phyloP scores from a whole-genome alignment of 1,284 basidiomycete genomes.

The Psilocybe mexicana region DNA sequence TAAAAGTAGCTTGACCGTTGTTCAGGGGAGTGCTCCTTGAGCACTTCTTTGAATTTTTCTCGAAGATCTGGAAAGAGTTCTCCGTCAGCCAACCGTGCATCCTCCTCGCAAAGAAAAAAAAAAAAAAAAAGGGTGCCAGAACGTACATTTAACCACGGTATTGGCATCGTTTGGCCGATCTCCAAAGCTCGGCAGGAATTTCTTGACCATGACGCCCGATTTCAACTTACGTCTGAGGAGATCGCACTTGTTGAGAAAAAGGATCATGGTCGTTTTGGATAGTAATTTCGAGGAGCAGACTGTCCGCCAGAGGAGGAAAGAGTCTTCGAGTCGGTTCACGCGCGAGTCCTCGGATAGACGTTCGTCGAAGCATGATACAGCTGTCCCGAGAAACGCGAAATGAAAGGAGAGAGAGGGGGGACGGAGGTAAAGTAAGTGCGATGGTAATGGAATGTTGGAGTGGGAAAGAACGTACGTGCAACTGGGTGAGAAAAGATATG shows the following conservation, averaged over 20 bases:
- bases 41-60: slow-evolving; percentile 60
- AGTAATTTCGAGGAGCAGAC: slow-evolving; percentile 59
- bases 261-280: slow-evolving; percentile 53
- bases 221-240: slow-evolving; percentile 58
- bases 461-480: slow-evolving; percentile 30
- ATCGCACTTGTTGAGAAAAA: slow-evolving; percentile 72
- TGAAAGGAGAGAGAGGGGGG: slow-evolving; percentile 15
- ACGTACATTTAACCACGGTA: slow-evolving; percentile 50
- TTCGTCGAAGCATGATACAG: background rate
- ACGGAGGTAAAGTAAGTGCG: background rate
- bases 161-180: slow-evolving; percentile 55
- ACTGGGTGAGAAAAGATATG: slow-evolving; percentile 23
- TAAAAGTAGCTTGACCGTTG: slow-evolving; percentile 56
- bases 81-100: slow-evolving; percentile 8
- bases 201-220: slow-evolving; percentile 53
- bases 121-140: background rate
- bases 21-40: slow-evolving; percentile 48
- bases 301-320: slow-evolving; percentile 62
- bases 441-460: background rate
- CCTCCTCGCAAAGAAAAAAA: slow-evolving; percentile 15
- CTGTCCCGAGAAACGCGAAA: background rate
- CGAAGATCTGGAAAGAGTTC: slow-evolving; percentile 31
- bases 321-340: slow-evolving; percentile 68
- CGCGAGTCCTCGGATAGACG: slow-evolving; percentile 53
- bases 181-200: slow-evolving; percentile 61